Percentiles rank a stretch among this genome's conserved stretches.
These are phyloP conservation scores for Byssochlamys sp. DNA, from an alignment of 2,329 filamentous ascomycete genomes.

Conservation along the genomic window DNA sequence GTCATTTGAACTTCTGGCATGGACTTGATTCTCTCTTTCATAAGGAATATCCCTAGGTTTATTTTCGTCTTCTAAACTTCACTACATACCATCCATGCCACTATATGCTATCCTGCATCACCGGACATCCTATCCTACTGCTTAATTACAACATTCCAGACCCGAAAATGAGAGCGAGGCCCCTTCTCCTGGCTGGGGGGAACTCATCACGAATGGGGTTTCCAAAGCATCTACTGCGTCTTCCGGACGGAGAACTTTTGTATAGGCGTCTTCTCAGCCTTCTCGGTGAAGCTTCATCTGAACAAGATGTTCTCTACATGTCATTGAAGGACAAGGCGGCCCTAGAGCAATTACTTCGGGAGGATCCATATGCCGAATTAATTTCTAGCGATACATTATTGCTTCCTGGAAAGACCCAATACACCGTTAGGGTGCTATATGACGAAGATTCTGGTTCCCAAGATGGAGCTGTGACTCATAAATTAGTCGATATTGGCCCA, in stretches of 20 bases:
- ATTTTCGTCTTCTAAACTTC: neutral
- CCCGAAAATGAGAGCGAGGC: conserved; percentile 6
- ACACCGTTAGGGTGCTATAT: neutral
- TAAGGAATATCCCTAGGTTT: neutral
- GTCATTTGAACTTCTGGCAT: neutral
- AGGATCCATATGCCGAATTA: conserved; percentile 3
- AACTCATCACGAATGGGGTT: conserved; percentile 21
- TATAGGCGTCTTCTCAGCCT: conserved; percentile 18
- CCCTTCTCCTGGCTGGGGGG: conserved; percentile 25
- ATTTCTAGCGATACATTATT: conserved; percentile 1
- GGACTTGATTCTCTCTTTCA: too few relatives aligned
- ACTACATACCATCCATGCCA: too few relatives aligned
- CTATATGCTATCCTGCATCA: too few relatives aligned
- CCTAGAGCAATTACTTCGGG: neutral
- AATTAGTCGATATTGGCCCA: conserved; percentile 10
- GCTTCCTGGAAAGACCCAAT: neutral
- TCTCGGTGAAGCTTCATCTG: conserved; percentile 15
- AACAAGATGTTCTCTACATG: conserved; percentile 15
- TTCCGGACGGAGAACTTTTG: conserved; percentile 16
- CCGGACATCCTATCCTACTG: neutral
- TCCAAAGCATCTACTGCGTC: conserved; percentile 23
- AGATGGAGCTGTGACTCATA: conserved; percentile 1
- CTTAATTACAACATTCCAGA: neutral
- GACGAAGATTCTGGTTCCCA: neutral
- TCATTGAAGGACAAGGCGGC: conserved; percentile 11